Evolutionary conservation across 208 protist genomes (phyloP).

Genomic region (Leishmania tropica): DNA sequence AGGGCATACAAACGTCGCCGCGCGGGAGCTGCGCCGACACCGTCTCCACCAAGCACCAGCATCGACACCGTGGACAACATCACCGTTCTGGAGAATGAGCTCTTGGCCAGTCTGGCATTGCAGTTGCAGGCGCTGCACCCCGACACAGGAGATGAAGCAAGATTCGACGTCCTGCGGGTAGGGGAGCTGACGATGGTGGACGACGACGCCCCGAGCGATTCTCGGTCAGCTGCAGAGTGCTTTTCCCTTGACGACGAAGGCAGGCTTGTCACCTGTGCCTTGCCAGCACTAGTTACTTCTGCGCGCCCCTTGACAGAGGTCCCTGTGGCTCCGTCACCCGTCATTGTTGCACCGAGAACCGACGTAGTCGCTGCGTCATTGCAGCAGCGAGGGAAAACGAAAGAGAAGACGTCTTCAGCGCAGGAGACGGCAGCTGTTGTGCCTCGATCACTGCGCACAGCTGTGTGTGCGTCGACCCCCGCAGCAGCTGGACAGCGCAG

Average conservation of each 20-base stretch:
- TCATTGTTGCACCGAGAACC: background rate
- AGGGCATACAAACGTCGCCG: conserved; percentile 18
- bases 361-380: background rate
- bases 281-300: background rate
- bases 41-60: background rate
- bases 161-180: conserved; percentile 41
- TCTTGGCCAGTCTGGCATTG: conserved; percentile 58
- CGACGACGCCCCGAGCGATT: background rate
- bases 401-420: background rate
- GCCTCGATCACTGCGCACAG: conserved; percentile 7
- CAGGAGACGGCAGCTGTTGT: background rate
- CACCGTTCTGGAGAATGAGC: conserved; percentile 41
- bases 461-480: background rate
- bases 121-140: conserved; percentile 55
- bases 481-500: background rate
- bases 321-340: background rate
- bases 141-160: conserved; percentile 21
- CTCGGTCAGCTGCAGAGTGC: conserved; percentile 21
- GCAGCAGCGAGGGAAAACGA: background rate
- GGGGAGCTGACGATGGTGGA: background rate
- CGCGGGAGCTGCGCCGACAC: background rate
- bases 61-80: background rate
- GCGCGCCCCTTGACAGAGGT: conserved; percentile 5
- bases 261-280: conserved; percentile 36
- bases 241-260: conserved; percentile 71